Evolutionary conservation across 2,329 filamentous ascomycete genomes (phyloP).

Genomic region (Epichloe sylvatica): DNA sequence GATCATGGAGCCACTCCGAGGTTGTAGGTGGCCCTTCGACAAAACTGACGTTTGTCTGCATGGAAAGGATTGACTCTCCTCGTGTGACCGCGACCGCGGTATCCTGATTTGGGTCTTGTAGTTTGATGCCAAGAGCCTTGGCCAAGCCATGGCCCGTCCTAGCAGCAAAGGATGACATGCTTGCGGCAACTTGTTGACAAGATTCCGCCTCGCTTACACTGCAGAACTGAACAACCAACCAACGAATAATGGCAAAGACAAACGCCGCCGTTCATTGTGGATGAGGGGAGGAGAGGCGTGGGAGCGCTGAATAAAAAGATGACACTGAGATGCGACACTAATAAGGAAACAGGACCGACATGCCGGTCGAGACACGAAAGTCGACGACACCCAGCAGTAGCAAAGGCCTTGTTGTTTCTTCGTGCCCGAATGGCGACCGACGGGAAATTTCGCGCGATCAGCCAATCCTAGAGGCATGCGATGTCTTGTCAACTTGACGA

Average conservation of each 20-base stretch:
- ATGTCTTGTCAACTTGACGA: neutral
- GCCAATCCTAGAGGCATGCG: neutral
- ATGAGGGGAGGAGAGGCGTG: neutral
- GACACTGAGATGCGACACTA: neutral
- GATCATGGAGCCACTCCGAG: conserved; percentile 53
- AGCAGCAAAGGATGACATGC: conserved; percentile 28
- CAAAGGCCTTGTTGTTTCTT: neutral
- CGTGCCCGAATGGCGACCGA: neutral
- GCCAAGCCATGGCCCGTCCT: conserved; percentile 61
- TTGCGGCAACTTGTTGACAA: neutral
- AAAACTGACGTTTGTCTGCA: conserved; percentile 60
- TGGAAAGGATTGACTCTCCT: conserved; percentile 68
- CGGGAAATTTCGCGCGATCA: neutral
- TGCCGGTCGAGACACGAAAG: neutral
- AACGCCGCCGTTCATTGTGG: neutral
- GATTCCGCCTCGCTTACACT: neutral
- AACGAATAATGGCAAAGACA: neutral
- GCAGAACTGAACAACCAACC: neutral
- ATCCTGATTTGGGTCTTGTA: conserved; percentile 40
- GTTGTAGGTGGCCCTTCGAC: conserved; percentile 69
- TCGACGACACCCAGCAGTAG: neutral
- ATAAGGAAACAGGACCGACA: neutral
- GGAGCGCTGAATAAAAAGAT: neutral
- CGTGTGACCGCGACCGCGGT: conserved; percentile 49
- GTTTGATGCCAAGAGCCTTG: conserved; percentile 69